phyloP scores from a whole-genome alignment of 208 protist genomes.

The Trypanosoma vivax region DNA sequence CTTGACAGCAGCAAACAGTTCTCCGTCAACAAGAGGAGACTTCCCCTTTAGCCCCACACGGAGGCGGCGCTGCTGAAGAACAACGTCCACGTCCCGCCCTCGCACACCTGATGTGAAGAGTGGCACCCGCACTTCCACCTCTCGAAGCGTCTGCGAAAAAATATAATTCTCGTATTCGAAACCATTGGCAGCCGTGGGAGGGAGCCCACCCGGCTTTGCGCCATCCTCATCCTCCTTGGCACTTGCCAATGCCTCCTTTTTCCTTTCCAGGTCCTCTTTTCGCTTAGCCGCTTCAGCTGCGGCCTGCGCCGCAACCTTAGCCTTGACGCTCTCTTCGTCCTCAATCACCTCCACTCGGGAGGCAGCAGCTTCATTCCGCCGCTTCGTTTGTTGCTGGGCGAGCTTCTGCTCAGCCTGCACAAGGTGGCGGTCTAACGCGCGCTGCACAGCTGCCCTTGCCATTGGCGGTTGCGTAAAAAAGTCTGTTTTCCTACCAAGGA shows the following conservation, averaged over 20 bases:
- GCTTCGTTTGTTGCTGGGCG: conserved; percentile 15
- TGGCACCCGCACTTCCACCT: conserved; percentile 85
- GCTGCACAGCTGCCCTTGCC: conserved; percentile 42
- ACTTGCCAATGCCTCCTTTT: conserved; percentile 35
- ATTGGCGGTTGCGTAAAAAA: conserved; percentile 86
- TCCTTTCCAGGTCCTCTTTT: conserved; percentile 47
- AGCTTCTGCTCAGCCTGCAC: conserved; percentile 32
- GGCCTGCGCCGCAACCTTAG: conserved; percentile 29
- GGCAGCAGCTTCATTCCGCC: conserved; percentile 17
- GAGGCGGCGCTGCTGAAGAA: conserved; percentile 58
- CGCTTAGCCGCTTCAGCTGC: conserved; percentile 38
- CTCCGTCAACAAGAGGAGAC: conserved; percentile 75
- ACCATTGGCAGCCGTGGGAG: conserved; percentile 77
- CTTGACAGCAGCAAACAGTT: conserved; percentile 63
- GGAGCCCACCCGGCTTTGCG: conserved; percentile 74
- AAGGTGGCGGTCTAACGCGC: conserved; percentile 54
- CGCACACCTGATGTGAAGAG: conserved; percentile 53
- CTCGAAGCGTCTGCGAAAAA: conserved; percentile 84
- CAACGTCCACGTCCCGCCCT: conserved; percentile 75
- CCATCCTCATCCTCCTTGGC: conserved; percentile 37
- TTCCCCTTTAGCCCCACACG: conserved; percentile 80
- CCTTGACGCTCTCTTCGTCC: conserved; percentile 54
- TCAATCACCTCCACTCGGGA: conserved; percentile 76
- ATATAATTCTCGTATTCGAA: conserved; percentile 86
- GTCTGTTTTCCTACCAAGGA: conserved; percentile 89